These are phyloP conservation scores for Discostella stelligeroides DNA, from an alignment of 108 stramenopile genomes.

Conservation along the genomic window DNA sequence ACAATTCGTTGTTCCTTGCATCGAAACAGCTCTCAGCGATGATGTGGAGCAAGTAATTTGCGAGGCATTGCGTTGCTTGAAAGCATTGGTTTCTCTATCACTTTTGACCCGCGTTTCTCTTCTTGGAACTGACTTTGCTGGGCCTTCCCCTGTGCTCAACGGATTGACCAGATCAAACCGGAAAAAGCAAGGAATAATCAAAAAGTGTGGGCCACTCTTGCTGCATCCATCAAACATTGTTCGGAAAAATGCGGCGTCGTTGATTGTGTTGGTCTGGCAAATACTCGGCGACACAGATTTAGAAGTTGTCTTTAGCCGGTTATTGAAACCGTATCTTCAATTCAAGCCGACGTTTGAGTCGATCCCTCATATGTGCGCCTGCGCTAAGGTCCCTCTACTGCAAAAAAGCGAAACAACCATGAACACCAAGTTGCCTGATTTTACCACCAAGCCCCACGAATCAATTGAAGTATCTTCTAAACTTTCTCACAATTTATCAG, in stretches of 20 bases:
- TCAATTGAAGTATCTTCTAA: conserved; percentile 36
- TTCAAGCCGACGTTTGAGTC: conserved; percentile 54
- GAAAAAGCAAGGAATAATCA: conserved; percentile 56
- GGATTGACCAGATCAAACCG: conserved; percentile 25
- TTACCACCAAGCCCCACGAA: not conserved
- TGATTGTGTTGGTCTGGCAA: conserved; percentile 54
- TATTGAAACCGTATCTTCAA: conserved; percentile 72
- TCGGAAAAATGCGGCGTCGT: conserved; percentile 46
- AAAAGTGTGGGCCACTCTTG: conserved; percentile 73
- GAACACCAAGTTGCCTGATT: not conserved
- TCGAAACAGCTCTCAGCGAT: conserved; percentile 94
- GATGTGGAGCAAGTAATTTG: conserved; percentile 83
- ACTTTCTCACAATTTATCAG: conserved; percentile 25
- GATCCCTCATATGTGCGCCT: conserved; percentile 29
- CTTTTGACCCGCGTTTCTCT: conserved; percentile 65
- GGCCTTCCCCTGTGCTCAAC: conserved; percentile 12
- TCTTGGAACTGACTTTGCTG: conserved; percentile 45
- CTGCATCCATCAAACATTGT: conserved; percentile 71
- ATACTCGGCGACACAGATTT: conserved; percentile 68
- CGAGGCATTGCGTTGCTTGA: conserved; percentile 70
- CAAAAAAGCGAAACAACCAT: not conserved
- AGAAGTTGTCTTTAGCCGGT: conserved; percentile 65
- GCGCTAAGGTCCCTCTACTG: conserved; percentile 25
- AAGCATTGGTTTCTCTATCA: conserved; percentile 61
- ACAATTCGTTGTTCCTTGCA: conserved; percentile 93